A percentile compares a stretch with the other conserved stretches of the same genome.
Evolutionary conservation across 2,329 filamentous ascomycete species (phyloP).

Genomic region (Cercospora sp.): DNA sequence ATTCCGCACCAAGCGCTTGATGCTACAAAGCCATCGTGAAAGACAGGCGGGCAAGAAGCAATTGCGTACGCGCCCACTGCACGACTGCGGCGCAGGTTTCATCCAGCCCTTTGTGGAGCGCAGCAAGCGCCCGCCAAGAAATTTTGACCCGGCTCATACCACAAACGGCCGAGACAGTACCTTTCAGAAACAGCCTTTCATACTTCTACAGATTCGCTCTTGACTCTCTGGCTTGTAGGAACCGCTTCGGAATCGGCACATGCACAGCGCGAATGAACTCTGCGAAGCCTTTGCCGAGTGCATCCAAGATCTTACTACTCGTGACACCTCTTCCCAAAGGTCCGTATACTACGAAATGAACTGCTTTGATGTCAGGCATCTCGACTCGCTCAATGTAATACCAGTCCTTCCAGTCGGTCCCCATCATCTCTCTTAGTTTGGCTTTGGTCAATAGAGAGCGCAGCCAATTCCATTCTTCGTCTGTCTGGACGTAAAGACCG

Average conservation of each 20-base stretch:
- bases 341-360: conserved; percentile 41
- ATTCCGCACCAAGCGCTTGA: neutral
- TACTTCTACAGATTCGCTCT: conserved; percentile 11
- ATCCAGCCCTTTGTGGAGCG: neutral
- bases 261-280: conserved; percentile 30
- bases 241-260: conserved; percentile 29
- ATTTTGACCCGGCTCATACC: neutral
- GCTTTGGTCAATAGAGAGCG: conserved; percentile 30
- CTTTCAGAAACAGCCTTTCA: neutral
- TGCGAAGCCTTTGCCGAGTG: conserved; percentile 29
- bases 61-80: neutral
- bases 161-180: neutral
- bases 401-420: conserved; percentile 33
- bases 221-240: conserved; percentile 18
- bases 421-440: conserved; percentile 34
- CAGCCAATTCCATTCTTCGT: conserved; percentile 37
- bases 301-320: conserved; percentile 29
- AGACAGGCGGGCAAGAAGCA: neutral
- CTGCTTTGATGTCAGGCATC: conserved; percentile 41
- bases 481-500: conserved; percentile 43
- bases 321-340: conserved; percentile 30
- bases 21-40: neutral
- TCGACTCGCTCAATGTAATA: conserved; percentile 42
- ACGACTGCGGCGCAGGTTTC: neutral
- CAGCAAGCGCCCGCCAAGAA: conserved; percentile 9